A percentile compares a stretch with the other conserved stretches of the same genome.
phyloP scores from a whole-genome alignment of 108 stramenopile species.

The Stephanodiscus triporus region DNA sequence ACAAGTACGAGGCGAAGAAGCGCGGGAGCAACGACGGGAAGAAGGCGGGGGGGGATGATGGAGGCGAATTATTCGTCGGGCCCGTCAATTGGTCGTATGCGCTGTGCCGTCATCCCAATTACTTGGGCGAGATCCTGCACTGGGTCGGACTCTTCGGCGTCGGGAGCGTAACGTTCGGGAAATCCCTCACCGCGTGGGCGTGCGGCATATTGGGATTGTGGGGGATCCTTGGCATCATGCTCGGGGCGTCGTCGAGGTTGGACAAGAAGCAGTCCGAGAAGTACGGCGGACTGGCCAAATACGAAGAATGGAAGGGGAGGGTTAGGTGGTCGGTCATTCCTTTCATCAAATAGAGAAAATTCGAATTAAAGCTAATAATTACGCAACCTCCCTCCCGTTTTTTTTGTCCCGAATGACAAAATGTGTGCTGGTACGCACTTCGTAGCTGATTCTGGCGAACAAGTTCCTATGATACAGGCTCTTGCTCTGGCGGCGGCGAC shows the following conservation, averaged over 20 bases:
- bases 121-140: conserved; percentile 70
- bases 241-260: conserved; percentile 51
- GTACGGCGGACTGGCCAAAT: conserved; percentile 54
- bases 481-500: too few species aligned
- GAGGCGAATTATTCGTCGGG: conserved; percentile 22
- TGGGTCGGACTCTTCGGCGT: conserved; percentile 66
- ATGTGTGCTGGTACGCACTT: too few species aligned
- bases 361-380: neutral
- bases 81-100: conserved; percentile 53
- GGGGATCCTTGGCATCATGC: conserved; percentile 69
- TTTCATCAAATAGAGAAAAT: conserved; percentile 29
- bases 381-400: too few species aligned
- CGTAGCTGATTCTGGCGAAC: too few species aligned
- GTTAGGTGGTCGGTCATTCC: conserved; percentile 56
- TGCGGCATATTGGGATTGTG: conserved; percentile 55
- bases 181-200: conserved; percentile 49
- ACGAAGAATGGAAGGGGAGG: conserved; percentile 54
- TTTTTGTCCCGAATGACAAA: neutral
- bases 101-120: conserved; percentile 77
- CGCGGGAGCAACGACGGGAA: conserved; percentile 26
- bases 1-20: conserved; percentile 38
- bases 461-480: too few species aligned
- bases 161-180: conserved; percentile 58
- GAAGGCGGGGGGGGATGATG: neutral
- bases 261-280: conserved; percentile 65